Evolutionary conservation across 768 basidiomycete species (phyloP), one percentile per base, ranked within the genome.

Genomic region (Pisolithus albus): DNA sequence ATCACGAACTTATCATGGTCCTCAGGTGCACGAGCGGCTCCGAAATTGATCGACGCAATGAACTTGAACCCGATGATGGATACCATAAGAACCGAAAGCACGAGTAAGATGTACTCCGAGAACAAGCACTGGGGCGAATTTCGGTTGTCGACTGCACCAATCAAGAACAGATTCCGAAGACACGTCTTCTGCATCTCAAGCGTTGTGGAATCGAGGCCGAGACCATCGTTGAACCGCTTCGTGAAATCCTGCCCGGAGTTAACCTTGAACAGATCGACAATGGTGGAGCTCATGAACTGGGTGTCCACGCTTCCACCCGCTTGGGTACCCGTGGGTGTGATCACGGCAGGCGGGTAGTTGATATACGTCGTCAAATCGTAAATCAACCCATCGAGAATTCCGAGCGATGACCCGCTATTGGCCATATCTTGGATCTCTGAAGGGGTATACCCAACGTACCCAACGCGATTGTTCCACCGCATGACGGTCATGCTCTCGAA

Each of bases 1-100:
- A 95, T 91, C 56, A 96, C 88, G 59, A 96, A 95, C 70, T 96
- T 95, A 74, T 96, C 92, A 64, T 93, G 92, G 60, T 93, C 88
- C 69, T 95, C 93, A 0, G 92, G 93, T 6, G 88, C 87, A 51
- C 91, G 82, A 16, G 81, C 67, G 3, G 84, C 71, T 44, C 82
- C 80, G 64, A 96, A 91, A 69, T 90, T 86, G 66, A 95, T 75
- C 0, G 91, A 92, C 1, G 91, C 90, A 55, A 96, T 71, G 74
- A 95, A 95, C 71, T 95, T 97, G 85, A 95, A 94, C 0, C 86
- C 93, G 63, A 96, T 94, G 60, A 97, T 86, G 49, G 84, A 73
- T 55, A 98, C 89, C 92, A 99, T 96, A 72, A 95, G 74, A 60
- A 88, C 70, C 2, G 92, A 94, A 15, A 99, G 69, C 3, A 82